A percentile compares a stretch with the other conserved stretches of the same genome.
Evolutionary conservation across 2,329 filamentous ascomycete species (phyloP).

Genomic region (Colletotrichum horii): DNA sequence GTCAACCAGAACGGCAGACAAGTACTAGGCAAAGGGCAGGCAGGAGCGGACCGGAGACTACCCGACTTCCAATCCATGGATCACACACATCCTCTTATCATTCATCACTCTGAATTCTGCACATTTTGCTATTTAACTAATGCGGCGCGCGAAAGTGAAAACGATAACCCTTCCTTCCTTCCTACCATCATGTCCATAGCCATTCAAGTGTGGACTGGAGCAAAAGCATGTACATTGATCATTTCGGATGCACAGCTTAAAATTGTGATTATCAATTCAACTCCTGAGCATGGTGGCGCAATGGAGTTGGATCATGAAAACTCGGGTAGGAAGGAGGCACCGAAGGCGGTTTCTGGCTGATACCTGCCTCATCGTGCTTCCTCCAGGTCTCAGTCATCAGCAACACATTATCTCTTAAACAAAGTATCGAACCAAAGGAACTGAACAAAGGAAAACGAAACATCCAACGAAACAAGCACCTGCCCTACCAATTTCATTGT

Average conservation of each 20-base stretch:
- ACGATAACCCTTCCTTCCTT: fast-evolving
- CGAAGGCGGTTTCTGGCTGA: not conserved
- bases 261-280: fast-evolving
- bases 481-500: too few species aligned
- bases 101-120: not conserved
- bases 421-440: fast-evolving
- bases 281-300: not conserved
- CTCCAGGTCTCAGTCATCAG: not conserved
- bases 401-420: not conserved
- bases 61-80: not conserved
- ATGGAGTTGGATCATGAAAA: not conserved
- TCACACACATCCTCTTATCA: too few species aligned
- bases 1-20: not conserved
- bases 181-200: not conserved
- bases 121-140: fast-evolving
- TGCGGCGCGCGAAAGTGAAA: fast-evolving
- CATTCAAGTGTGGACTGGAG: not conserved
- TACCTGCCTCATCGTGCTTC: not conserved
- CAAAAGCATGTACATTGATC: not conserved
- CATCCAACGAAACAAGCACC: too few species aligned
- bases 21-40: not conserved
- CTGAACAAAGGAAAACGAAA: not conserved
- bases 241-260: not conserved
- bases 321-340: not conserved
- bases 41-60: fast-evolving